Conservation (phyloP, 305 asterid genomes). For the Solanum hybrid region DNA sequence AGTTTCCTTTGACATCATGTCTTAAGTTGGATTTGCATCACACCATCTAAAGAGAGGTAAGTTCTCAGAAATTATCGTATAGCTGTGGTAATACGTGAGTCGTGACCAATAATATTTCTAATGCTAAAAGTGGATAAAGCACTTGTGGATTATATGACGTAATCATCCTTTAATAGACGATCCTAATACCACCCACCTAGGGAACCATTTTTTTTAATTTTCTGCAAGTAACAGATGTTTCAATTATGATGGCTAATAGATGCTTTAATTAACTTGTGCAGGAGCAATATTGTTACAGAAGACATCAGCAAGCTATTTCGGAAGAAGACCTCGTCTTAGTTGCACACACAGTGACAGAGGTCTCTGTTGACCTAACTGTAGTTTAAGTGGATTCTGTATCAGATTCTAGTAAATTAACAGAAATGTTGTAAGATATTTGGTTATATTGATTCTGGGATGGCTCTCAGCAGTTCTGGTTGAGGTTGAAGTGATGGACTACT, state of each 20-base stretch:
- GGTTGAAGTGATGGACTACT: conserved; percentile 1
- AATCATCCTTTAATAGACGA: background rate
- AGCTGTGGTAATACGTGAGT: background rate
- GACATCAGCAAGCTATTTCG: conserved; percentile 79
- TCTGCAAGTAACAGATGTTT: background rate
- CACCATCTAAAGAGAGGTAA: background rate
- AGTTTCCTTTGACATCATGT: background rate
- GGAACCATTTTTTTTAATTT: background rate
- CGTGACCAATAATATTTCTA: background rate
- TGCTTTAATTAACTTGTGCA: conserved; percentile 18
- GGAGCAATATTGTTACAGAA: conserved; percentile 90
- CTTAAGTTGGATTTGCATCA: background rate
- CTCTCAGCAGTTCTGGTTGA: background rate
- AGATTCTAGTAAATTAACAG: background rate
- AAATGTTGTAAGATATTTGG: background rate
- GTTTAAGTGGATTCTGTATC: background rate
- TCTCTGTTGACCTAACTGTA: background rate
- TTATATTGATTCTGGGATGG: background rate
- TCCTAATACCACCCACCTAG: background rate
- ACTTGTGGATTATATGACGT: background rate
- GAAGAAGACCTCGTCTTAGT: conserved; percentile 40
- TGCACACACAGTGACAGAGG: background rate
- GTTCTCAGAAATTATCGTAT: background rate
- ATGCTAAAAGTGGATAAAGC: background rate
- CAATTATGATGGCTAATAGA: too few relatives aligned